A percentile compares a stretch with the other conserved stretches of the same genome.
Evolutionary conservation across 116 monocot genomes (phyloP).

Genomic region (Papilionanthe hybrid): DNA sequence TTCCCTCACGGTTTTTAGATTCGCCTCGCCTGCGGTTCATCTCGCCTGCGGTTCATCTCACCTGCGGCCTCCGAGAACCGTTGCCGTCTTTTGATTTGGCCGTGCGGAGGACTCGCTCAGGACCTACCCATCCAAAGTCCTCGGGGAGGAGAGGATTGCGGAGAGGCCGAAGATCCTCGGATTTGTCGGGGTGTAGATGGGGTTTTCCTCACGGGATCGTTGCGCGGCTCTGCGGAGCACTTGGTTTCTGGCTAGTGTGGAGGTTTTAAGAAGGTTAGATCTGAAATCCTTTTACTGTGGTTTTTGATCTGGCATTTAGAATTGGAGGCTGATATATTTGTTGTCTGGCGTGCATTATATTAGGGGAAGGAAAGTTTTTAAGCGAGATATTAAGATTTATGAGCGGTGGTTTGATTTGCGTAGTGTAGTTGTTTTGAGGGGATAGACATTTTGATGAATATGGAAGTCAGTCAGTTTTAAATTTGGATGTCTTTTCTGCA

Average conservation of each 20-base stretch:
- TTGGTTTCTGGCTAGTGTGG: conserved; percentile 66
- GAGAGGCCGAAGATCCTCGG: conserved; percentile 63
- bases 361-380: neutral
- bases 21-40: no score
- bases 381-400: neutral
- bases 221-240: conserved; percentile 50
- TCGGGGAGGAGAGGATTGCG: conserved; percentile 6
- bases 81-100: conserved; percentile 74
- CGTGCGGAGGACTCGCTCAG: conserved; percentile 68
- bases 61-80: conserved; percentile 40
- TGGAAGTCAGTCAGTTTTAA: neutral
- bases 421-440: neutral
- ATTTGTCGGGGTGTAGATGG: conserved; percentile 65
- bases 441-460: neutral
- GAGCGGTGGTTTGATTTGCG: neutral
- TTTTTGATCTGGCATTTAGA: neutral
- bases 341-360: neutral
- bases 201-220: conserved; percentile 45
- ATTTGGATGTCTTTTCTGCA: neutral
- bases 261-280: conserved; percentile 45
- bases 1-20: no score
- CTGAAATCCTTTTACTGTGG: neutral
- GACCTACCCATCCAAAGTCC: conserved; percentile 27
- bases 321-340: neutral
- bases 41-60: no score